A percentile compares a stretch with the other conserved stretches of the same genome.
Conservation (phyloP, 129 eudicot genomes). For the Smallanthus sonchifolius region DNA sequence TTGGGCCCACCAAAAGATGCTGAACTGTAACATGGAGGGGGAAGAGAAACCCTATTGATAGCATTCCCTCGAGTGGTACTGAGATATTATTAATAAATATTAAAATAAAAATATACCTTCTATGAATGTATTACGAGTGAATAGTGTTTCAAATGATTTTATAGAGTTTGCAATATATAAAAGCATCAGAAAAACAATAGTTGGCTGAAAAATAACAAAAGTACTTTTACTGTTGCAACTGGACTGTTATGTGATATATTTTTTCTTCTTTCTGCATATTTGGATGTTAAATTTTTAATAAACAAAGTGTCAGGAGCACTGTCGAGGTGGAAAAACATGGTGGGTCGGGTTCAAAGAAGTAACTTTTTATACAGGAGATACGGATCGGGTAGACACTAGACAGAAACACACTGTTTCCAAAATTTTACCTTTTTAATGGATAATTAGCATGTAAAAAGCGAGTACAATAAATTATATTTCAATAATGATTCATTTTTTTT, state of each 20-base stretch:
- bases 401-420: background rate
- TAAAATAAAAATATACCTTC: background rate
- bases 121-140: background rate
- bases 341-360: background rate
- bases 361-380: background rate
- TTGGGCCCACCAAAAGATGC: conserved; percentile 55
- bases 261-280: too few relatives aligned
- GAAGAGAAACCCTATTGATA: conserved; percentile 67
- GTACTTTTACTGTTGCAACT: background rate
- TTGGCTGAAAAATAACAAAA: background rate
- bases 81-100: conserved; percentile 3
- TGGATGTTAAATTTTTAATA: too few relatives aligned
- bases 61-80: conserved; percentile 63
- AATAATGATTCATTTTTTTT: too few relatives aligned
- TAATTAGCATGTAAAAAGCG: background rate
- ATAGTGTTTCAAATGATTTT: background rate
- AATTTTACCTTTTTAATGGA: background rate
- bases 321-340: background rate
- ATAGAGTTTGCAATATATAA: background rate
- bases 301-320: background rate
- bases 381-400: background rate
- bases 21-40: conserved; percentile 66
- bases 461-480: background rate
- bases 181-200: background rate
- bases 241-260: too few relatives aligned